Evolutionary conservation across 2,329 filamentous ascomycete genomes (phyloP).

Genomic region (Hypoxylon sp.): DNA sequence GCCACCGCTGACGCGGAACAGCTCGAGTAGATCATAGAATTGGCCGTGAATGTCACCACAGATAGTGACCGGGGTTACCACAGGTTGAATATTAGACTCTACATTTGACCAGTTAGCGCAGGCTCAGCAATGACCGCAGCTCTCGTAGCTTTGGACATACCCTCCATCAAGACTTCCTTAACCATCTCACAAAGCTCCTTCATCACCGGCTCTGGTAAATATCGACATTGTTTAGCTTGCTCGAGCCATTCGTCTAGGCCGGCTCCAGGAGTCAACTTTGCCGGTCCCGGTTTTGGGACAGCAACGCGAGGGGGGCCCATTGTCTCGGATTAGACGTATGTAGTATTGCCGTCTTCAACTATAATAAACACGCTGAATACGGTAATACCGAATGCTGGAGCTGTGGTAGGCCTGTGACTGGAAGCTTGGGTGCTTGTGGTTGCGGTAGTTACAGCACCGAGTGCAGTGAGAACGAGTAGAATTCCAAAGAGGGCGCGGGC

Average conservation of each 20-base stretch:
- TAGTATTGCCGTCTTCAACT: conserved; percentile 1
- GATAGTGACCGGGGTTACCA: conserved; percentile 94
- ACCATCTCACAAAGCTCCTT: conserved; percentile 99
- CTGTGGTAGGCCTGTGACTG: not conserved
- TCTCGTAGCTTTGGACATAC: conserved; percentile 61
- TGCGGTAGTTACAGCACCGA: conserved; percentile 10
- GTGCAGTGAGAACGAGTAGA: not conserved
- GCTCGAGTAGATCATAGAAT: conserved; percentile 97
- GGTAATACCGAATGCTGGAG: conserved; percentile 2
- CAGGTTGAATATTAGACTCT: conserved; percentile 99
- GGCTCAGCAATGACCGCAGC: not conserved
- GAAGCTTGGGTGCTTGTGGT: conserved; percentile 3
- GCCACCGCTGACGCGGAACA: conserved; percentile 95
- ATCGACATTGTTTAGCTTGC: conserved; percentile 96
- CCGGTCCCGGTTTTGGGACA: conserved; percentile 91
- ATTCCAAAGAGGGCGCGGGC: not conserved
- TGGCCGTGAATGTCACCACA: conserved; percentile 99
- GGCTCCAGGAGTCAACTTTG: conserved; percentile 84
- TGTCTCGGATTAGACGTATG: conserved; percentile 8
- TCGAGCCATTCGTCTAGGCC: conserved; percentile 97
- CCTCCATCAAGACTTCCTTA: conserved; percentile 99
- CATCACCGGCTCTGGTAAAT: conserved; percentile 96
- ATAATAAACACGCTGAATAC: not conserved
- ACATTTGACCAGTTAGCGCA: conserved; percentile 30
- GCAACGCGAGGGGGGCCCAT: conserved; percentile 56